Evolutionary conservation across 2,329 filamentous ascomycete genomes (phyloP).

Genomic region (Clathrospora elynae): DNA sequence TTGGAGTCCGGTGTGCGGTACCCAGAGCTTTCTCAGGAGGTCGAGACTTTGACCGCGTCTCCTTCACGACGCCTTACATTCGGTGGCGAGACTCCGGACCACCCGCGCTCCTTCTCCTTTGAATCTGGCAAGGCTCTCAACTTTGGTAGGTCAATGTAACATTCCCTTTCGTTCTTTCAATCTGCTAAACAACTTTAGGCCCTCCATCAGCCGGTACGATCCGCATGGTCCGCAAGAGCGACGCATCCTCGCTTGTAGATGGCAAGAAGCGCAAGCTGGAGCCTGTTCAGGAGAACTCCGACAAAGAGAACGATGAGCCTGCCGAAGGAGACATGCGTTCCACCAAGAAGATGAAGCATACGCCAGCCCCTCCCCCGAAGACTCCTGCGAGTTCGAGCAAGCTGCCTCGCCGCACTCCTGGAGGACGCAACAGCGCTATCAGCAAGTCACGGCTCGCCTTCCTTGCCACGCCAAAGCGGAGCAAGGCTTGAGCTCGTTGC

Average conservation of each 20-base stretch:
- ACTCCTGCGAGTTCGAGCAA: slow-evolving; percentile 38
- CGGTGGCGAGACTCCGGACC: slow-evolving; percentile 33
- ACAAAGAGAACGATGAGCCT: slow-evolving; percentile 53
- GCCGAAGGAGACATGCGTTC: slow-evolving; percentile 37
- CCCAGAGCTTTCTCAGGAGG: slow-evolving; percentile 41
- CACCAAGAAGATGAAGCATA: slow-evolving; percentile 42
- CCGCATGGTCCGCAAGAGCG: slow-evolving; percentile 53
- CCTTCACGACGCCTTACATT: slow-evolving; percentile 46
- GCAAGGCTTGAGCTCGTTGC: slow-evolving; percentile 26
- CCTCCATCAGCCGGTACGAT: slow-evolving; percentile 47
- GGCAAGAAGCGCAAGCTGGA: slow-evolving; percentile 55
- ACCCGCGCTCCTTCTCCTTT: slow-evolving; percentile 56
- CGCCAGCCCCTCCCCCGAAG: slow-evolving; percentile 34
- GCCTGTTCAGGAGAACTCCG: slow-evolving; percentile 42
- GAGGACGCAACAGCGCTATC: slow-evolving; percentile 37
- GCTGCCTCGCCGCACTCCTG: slow-evolving; percentile 37
- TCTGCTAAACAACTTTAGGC: slow-evolving; percentile 22
- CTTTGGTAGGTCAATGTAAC: slow-evolving; percentile 38
- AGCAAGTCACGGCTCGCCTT: slow-evolving; percentile 47
- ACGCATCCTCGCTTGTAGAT: slow-evolving; percentile 39
- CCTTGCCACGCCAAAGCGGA: slow-evolving; percentile 48
- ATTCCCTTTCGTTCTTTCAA: neutral
- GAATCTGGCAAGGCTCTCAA: slow-evolving; percentile 52
- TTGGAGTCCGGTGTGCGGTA: slow-evolving; percentile 43
- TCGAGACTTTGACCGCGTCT: slow-evolving; percentile 32